Evolutionary conservation across 768 basidiomycete species (phyloP).

Genomic region (Paxillus ammoniavirescens): DNA sequence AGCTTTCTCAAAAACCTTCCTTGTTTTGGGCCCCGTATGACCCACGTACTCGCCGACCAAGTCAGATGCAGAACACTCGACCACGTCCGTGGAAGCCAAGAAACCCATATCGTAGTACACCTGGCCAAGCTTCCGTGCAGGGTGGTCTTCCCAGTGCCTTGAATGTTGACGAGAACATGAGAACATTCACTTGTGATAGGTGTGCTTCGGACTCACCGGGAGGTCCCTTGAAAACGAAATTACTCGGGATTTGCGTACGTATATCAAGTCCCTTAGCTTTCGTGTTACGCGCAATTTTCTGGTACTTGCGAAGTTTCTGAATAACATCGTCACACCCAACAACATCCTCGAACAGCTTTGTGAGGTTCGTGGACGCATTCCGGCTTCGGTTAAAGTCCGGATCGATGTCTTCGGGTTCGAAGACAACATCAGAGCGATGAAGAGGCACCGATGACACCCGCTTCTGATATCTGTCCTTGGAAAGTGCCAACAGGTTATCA

Average conservation of each 20-base stretch:
- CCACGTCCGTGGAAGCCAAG: slow-evolving; percentile 47
- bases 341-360: slow-evolving; percentile 58
- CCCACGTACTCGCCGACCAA: slow-evolving; percentile 71
- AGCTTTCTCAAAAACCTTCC: slow-evolving; percentile 58
- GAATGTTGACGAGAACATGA: too few relatives aligned
- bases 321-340: slow-evolving; percentile 59
- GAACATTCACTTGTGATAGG: too few relatives aligned
- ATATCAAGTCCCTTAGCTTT: slow-evolving; percentile 42
- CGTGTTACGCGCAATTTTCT: slow-evolving; percentile 44
- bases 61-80: slow-evolving; percentile 71
- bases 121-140: slow-evolving; percentile 60
- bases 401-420: slow-evolving; percentile 57
- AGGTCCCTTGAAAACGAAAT: slow-evolving; percentile 72
- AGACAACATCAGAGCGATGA: slow-evolving; percentile 24
- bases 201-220: slow-evolving; percentile 43
- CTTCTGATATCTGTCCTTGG: slow-evolving; percentile 47
- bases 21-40: slow-evolving; percentile 69
- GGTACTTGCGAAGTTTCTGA: slow-evolving; percentile 46
- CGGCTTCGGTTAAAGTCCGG: slow-evolving; percentile 52
- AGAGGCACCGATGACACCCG: slow-evolving; percentile 32
- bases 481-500: slow-evolving; percentile 53
- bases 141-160: slow-evolving; percentile 63
- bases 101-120: slow-evolving; percentile 69
- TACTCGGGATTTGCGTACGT: slow-evolving; percentile 54
- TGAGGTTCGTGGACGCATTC: slow-evolving; percentile 49